Base-by-base conservation (phyloP, 2,329 filamentous ascomycete genomes). In the Blastomyces percursus region DNA sequence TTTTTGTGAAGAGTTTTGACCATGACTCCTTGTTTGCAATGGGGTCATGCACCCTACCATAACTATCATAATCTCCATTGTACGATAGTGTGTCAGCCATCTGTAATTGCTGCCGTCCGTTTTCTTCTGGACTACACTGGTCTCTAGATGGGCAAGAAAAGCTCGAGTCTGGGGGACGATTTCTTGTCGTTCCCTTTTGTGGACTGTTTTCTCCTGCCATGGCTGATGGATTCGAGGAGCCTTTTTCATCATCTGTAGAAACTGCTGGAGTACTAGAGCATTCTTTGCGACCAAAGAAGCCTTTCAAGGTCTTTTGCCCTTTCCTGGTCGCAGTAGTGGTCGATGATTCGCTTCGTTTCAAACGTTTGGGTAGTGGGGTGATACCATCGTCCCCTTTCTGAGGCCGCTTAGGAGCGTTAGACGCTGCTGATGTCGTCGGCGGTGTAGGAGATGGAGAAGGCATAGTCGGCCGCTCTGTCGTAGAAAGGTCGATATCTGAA, bases 1-100 rank as follows among this genome's bases (percentile, higher is more conserved):
- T 86, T 73, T 88, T 91, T 19, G 86, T 84, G 65, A 97, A 86
- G 16, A 97, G 80, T 71, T 88, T 91, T 4, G 85, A 86, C 94
- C 94, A 97, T 27, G 87, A 88, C 70, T 94, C 88, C 72, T 90
- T 93, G 55, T 83, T 83, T 64, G 84, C 80, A 59, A 91, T 84
- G 0, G 88, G 86, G 67, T 92, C 89, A 35, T 77, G 71, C 64
- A 88, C 80, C 1, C 84, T 78, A 62, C 74, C 79, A 42, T 9
- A 12, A 42, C 42, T 35, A 40, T 42, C 32, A 9, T 75, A 79
- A 67, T 63, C 70, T 63, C 71, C 70, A 35, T 73, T 70, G 57
- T 70, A 67, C 40, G 67, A 59, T 2, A 64, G 62, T 11, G 65
- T 24, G 27, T 21, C 40, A 46, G 24, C 42, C 9, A 3, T n/a